Evolutionary conservation across 2,329 filamentous ascomycete species (phyloP), one percentile per base, ranked within the genome.

Genomic region (Fusarium austroafricanum): DNA sequence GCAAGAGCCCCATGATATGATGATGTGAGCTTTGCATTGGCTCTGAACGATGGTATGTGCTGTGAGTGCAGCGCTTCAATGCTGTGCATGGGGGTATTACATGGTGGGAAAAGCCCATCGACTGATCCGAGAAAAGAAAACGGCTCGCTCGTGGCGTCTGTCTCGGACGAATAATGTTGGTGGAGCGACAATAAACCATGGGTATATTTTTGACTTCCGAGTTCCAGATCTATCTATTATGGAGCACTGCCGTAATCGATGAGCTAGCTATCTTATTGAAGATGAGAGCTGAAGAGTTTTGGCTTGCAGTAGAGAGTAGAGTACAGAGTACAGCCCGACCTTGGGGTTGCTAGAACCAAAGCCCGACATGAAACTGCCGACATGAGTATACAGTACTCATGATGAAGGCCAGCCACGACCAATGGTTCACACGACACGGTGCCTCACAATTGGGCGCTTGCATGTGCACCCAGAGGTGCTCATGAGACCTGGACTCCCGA

Each of bases 401-500:
- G 33, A 65, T 64, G 49, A 31, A 42, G 35, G 26, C 33, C 28
- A 59, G 18, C 21, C 9, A 18, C 38, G 55, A 47, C 42, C 44
- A 21, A 29, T 35, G 53, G 50, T 57, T 50, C 55, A 53, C 31
- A 54, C 21, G 18, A 49, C 28, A 44, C 23, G 28, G 58, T 37
- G 49, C 56, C 46, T 62, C 51, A 58, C 31, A 46, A 44, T 18
- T 54, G 55, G 67, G 64, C 57, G 64, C 55, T 59, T 68, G 70
- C 70, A 72, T 71, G 67, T 65, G 55, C 65, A 61, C 61, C 35
- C 43, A 35, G 53, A 68, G 47, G 57, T 55, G 66, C 66, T 70
- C 66, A 69, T 70, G 56, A 65, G 66, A 71, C 68, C 56, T 71
- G 53, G 35, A 52, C 44, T 50, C 66, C 66, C 66, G 66, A 70